Conservation (phyloP, 140 eudicot species). For the Bidens hawaiensis region DNA sequence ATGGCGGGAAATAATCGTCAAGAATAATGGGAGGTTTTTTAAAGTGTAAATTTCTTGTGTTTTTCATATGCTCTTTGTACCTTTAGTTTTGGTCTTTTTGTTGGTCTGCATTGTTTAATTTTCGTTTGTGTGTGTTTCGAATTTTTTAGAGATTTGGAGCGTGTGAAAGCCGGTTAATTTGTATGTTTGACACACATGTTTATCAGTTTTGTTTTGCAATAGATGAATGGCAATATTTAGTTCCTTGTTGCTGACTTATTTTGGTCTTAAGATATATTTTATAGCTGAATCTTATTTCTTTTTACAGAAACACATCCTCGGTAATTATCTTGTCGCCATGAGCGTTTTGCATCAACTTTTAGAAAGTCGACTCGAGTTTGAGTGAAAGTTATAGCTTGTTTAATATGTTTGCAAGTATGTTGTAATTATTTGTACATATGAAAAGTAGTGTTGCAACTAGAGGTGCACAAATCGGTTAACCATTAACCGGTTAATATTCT, state of each 20-base stretch:
- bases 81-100: conserved; percentile 8
- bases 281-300: too few species aligned
- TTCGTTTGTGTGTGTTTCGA: not conserved
- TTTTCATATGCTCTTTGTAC: conserved; percentile 22
- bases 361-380: too few species aligned
- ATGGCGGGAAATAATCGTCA: conserved; percentile 14
- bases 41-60: conserved; percentile 31
- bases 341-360: too few species aligned
- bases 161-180: conserved; percentile 29
- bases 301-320: too few species aligned
- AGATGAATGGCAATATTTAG: conserved; percentile 12
- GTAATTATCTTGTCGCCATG: too few species aligned
- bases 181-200: conserved; percentile 16
- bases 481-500: too few species aligned
- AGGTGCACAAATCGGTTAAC: too few species aligned
- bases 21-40: conserved; percentile 31
- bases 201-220: conserved; percentile 28
- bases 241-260: not conserved
- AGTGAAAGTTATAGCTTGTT: too few species aligned
- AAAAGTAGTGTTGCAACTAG: too few species aligned
- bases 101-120: conserved; percentile 1
- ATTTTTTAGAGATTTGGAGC: conserved; percentile 32
- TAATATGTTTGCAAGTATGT: too few species aligned
- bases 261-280: too few species aligned
- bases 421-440: too few species aligned